Evolutionary conservation across 805 yeast species (phyloP).

Genomic region (Candida hungchunana): DNA sequence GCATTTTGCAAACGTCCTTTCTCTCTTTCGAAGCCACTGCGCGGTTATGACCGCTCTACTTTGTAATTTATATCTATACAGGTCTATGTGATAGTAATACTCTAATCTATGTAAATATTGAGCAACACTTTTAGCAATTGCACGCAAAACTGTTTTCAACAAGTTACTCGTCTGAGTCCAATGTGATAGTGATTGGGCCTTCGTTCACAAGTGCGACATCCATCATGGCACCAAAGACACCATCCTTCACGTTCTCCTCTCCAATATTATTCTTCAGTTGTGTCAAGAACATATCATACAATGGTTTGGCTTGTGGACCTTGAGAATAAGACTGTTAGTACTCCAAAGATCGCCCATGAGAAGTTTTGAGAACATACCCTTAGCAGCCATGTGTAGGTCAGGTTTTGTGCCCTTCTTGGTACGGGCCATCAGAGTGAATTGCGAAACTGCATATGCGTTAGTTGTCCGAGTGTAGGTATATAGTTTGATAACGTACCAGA

Average conservation of each 20-base stretch:
- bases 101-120: too few species aligned
- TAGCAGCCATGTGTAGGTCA: slow-evolving; percentile 89
- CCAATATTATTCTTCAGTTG: slow-evolving; percentile 51
- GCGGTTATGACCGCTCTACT: too few species aligned
- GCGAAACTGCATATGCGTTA: slow-evolving; percentile 64
- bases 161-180: slow-evolving; percentile 50
- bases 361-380: slow-evolving; percentile 61
- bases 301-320: slow-evolving; percentile 49
- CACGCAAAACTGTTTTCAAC: too few species aligned
- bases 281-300: slow-evolving; percentile 46
- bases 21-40: too few species aligned
- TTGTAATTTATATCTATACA: too few species aligned
- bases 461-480: too few species aligned
- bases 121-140: too few species aligned
- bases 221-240: slow-evolving; percentile 97
- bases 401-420: slow-evolving; percentile 92
- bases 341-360: too few species aligned
- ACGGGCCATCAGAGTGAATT: slow-evolving; percentile 83
- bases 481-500: slow-evolving; percentile 39
- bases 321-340: too few species aligned
- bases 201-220: slow-evolving; percentile 84
- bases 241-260: slow-evolving; percentile 70
- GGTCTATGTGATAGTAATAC: too few species aligned
- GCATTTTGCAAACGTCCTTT: too few species aligned
- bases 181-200: slow-evolving; percentile 86